Evolutionary conservation across 768 basidiomycete genomes (phyloP), one percentile per base, ranked within the genome.

Genomic region (Lactifluus echinatus): DNA sequence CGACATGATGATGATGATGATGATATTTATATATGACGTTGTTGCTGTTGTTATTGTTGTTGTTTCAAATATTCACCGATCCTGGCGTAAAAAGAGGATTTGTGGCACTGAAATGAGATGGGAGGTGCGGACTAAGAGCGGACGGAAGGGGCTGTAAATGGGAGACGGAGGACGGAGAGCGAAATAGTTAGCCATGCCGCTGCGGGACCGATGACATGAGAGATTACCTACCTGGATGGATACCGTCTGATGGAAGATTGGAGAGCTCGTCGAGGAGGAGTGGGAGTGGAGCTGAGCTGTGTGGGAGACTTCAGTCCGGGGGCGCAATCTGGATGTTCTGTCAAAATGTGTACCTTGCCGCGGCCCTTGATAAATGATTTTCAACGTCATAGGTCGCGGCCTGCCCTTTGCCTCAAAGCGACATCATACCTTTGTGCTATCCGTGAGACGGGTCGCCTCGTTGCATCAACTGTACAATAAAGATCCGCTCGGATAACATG

Each of bases 391-490:
- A 50, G 56, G 53, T n/a, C 53, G 53, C 29, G 57, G 33, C 57
- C 53, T 50, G 47, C 53, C 57, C 57, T 59, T n/a, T 55, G 42
- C 57, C 57, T 59, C 53, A 45, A 58, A 53, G 43, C 57, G 57
- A 59, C 53, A 54, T 59, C 52, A 54, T 59, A 47, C 39, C 2
- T n/a, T 24, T 17, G 36, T 26, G 10, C 26, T 11, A 57, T 33
- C 39, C 6, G 26, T 15, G 26, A 28, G 28, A 34, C 23, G 26
- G 34, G 3, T 23, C 3, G 53, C 57, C 57, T 55, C 57, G 57
- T 55, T 54, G 53, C 47, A 39, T 45, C 47, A 24, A 51, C 5
- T 31, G 19, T 40, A 44, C 42, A 43, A 50, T 45, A 44, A n/a
- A 53, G 43, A 47, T 39, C 31, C 23, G 2, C 6, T 46, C 53